phyloP scores from a whole-genome alignment of 495 filamentous ascomycete species.

The Rostrohypoxylon terebratum region DNA sequence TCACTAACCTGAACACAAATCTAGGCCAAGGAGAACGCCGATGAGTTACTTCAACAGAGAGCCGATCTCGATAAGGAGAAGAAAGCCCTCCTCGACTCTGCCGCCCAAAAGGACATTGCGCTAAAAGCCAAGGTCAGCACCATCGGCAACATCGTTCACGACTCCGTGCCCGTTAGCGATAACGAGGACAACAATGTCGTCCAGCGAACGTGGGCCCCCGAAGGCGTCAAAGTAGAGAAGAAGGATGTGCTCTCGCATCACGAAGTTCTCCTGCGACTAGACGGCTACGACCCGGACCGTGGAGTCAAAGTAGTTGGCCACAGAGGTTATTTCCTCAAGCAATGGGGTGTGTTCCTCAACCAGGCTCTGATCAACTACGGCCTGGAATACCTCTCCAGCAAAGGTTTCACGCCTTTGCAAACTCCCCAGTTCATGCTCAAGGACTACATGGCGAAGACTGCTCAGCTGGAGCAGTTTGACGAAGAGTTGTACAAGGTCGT shows the following conservation, averaged over 20 bases:
- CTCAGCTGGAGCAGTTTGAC: slow-evolving; percentile 96
- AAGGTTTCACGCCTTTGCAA: slow-evolving; percentile 86
- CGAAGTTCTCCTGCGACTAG: slow-evolving; percentile 87
- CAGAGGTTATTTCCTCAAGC: slow-evolving; percentile 90
- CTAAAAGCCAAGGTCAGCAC: slow-evolving; percentile 82
- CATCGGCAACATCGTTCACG: slow-evolving; percentile 94
- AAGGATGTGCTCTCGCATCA: slow-evolving; percentile 84
- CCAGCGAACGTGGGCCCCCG: slow-evolving; percentile 81
- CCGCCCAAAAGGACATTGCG: slow-evolving; percentile 75
- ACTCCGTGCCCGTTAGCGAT: slow-evolving; percentile 88
- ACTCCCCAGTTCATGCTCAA: slow-evolving; percentile 96
- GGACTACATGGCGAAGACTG: slow-evolving; percentile 98
- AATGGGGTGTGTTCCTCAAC: slow-evolving; percentile 93
- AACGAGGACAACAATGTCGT: slow-evolving; percentile 91
- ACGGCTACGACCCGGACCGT: slow-evolving; percentile 93
- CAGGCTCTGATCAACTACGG: slow-evolving; percentile 94
- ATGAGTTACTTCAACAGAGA: slow-evolving; percentile 79
- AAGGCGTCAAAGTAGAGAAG: slow-evolving; percentile 76
- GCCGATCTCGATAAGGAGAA: slow-evolving; percentile 80
- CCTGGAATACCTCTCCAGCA: slow-evolving; percentile 82
- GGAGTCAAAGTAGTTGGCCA: slow-evolving; percentile 96
- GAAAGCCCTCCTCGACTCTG: slow-evolving; percentile 77
- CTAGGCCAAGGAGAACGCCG: slow-evolving; percentile 86
- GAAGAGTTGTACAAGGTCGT: slow-evolving; percentile 98
- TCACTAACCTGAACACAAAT: slow-evolving; percentile 15